Percentiles rank a stretch among this genome's conserved stretches.
Evolutionary conservation across 495 filamentous ascomycete species (phyloP).

Genomic region (Opeltia flavorubescens): DNA sequence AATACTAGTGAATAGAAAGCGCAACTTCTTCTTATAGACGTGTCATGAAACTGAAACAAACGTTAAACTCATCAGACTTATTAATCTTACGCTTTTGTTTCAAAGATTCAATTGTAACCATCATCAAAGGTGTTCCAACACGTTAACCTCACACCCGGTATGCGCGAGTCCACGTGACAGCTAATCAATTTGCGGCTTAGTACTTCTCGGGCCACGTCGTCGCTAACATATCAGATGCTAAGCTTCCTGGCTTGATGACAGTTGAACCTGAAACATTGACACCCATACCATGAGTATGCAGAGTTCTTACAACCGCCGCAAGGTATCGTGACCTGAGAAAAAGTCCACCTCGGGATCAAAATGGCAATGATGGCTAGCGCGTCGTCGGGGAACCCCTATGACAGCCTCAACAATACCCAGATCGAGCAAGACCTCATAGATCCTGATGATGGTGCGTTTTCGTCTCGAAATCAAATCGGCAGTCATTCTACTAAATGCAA

Average conservation of each 20-base stretch:
- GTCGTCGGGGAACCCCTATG: slow-evolving; percentile 25
- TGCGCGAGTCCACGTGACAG: not conserved
- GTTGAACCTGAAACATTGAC: no score
- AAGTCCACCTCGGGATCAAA: not conserved
- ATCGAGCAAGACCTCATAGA: slow-evolving; percentile 88
- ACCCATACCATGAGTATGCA: not conserved
- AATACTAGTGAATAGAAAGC: no score
- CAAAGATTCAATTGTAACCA: no score
- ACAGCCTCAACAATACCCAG: slow-evolving; percentile 53
- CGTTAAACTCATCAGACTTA: no score
- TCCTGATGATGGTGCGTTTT: slow-evolving; percentile 70
- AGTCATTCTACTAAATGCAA: not conserved
- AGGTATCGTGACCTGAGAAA: not conserved
- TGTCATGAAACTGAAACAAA: no score
- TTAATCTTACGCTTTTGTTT: no score
- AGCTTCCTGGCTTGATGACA: no score
- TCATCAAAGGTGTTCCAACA: no score
- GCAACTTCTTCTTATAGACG: no score
- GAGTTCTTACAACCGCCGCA: not conserved
- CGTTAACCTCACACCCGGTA: no score
- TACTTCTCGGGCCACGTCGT: not conserved
- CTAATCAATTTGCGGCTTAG: not conserved
- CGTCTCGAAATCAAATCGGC: not conserved
- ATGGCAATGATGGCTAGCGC: slow-evolving; percentile 31
- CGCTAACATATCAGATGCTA: no score